Base-by-base conservation (phyloP, 2,329 filamentous ascomycete genomes). In the Ascomycota sp. region DNA sequence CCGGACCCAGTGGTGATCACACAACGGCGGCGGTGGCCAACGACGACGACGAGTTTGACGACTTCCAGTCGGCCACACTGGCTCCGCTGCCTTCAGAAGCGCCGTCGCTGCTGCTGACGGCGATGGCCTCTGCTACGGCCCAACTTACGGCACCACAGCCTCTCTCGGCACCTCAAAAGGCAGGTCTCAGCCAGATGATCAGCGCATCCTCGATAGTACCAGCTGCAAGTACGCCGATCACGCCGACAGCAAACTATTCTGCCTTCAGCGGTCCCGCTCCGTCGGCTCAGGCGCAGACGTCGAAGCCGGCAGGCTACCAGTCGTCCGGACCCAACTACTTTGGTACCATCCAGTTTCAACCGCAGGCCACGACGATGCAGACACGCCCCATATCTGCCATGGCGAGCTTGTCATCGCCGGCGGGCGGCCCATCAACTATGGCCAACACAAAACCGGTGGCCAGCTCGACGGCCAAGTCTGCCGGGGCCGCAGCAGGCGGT, bases 31-130 rank as follows among this genome's bases (percentile, higher is more conserved):
- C 38, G 12, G 28, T 53, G 11, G 52, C 53, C 20, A 59, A 59
- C 25, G 72, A 69, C 36, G 86, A 94, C 38, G 85, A 93, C 40
- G 89, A 94, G 38, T 95, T 95, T 45, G 89, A 95, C 47, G 89
- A 98, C 47, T 95, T 95, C 62, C 82, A 93, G 52, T 92, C 83
- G 13, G 86, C 86, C 10, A 59, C 77, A 3, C 69, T 75, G 4
- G 57, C 69, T 19, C 45, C 59, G 10, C 52, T 52, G n/a, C 47
- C 61, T 8, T 49, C 60, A 12, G 52, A 62, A 38, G 40, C 57
- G 45, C 43, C 67, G 42, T 40, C 63, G 42, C 40, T 59, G 11
- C 53, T 62, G 2, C 49, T 65, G 36, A 53, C 59, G 32, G 63
- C 63, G 11, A 57, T 61, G 5, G 65, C 61, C 5, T 59, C 70